Conservation (phyloP, 768 basidiomycete genomes). For the Mycena leptocephala region DNA sequence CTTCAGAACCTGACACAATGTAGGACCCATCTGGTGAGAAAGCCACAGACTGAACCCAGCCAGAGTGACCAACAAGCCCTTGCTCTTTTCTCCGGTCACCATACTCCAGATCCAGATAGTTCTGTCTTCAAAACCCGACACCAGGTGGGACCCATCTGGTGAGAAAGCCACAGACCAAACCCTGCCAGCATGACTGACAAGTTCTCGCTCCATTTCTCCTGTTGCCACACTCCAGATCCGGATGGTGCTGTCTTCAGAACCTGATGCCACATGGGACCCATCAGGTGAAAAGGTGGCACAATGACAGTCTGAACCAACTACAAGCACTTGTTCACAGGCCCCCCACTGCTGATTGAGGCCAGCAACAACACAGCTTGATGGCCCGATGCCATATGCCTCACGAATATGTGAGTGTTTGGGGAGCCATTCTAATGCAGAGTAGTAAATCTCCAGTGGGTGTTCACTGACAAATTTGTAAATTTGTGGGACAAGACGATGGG, state of each 20-base stretch:
- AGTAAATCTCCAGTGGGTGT: neutral
- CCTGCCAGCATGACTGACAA: too few relatives aligned
- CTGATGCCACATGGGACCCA: neutral
- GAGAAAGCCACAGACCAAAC: too few relatives aligned
- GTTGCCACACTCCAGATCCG: neutral
- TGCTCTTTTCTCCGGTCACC: too few relatives aligned
- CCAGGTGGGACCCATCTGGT: too few relatives aligned
- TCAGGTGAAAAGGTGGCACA: neutral
- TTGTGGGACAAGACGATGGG: neutral
- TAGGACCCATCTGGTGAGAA: neutral
- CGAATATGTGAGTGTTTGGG: neutral
- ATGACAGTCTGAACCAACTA: neutral
- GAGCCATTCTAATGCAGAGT: constrained; percentile 1
- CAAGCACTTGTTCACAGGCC: neutral
- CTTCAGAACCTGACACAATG: neutral
- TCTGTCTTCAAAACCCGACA: too few relatives aligned
- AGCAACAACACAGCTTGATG: neutral
- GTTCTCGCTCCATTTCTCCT: neutral
- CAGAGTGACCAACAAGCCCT: neutral
- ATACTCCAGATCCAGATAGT: too few relatives aligned
- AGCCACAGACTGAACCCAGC: neutral
- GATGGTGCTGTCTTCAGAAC: neutral
- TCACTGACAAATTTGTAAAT: neutral
- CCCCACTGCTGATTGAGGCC: neutral
- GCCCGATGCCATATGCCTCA: neutral